These are phyloP conservation scores for Piper longum DNA, from an alignment of 164 flowering plant species.

Conservation along the genomic window DNA sequence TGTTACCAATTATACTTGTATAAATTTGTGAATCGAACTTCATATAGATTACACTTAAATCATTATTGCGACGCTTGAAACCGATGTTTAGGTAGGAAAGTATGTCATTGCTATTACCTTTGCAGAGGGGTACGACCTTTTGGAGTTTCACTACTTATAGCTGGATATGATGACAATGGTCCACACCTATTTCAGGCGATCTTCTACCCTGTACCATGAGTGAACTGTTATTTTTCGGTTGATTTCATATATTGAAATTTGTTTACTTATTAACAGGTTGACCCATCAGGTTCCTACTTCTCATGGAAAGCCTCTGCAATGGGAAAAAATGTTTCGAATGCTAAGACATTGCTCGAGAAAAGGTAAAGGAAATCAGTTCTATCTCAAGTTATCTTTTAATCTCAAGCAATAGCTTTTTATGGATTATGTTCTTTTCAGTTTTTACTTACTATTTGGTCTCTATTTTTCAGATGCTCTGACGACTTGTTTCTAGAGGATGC, in stretches of 20 bases:
- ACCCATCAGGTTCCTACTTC: constrained; percentile 98
- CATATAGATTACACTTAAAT: no score
- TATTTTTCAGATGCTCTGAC: constrained; percentile 57
- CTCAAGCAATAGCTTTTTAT: neutral
- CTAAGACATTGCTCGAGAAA: constrained; percentile 96
- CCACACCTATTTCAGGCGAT: constrained; percentile 90
- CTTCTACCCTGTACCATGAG: neutral
- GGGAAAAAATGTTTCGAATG: constrained; percentile 99
- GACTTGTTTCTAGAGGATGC: constrained; percentile 99
- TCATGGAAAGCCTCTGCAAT: constrained; percentile 99
- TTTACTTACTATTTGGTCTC: neutral
- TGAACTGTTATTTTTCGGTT: neutral
- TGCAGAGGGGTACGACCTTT: constrained; percentile 95
- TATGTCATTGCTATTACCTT: neutral
- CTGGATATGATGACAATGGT: constrained; percentile 97
- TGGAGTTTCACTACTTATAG: constrained; percentile 92
- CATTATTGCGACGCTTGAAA: no score
- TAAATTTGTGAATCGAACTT: no score
- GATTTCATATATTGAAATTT: neutral
- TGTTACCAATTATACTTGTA: no score
- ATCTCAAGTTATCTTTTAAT: neutral
- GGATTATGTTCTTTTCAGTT: neutral
- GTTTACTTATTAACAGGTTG: constrained; percentile 50
- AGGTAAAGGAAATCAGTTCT: constrained; percentile 26
- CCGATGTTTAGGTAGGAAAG: neutral